Evolutionary conservation across 495 filamentous ascomycete species (phyloP).

Genomic region (Talaromyces borbonicus): DNA sequence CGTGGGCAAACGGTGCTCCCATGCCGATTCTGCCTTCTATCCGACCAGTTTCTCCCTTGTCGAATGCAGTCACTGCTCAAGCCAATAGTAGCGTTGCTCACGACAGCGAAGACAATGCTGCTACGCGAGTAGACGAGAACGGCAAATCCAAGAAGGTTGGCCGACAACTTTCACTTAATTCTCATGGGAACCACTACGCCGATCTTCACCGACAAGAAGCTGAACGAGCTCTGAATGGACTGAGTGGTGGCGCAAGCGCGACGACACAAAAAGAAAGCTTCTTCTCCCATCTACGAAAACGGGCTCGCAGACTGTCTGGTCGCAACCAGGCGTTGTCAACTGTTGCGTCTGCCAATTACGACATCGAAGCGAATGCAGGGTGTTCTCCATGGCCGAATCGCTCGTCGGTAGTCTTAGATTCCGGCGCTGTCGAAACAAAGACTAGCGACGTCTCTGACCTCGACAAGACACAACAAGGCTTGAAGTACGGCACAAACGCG

Average conservation of each 20-base stretch:
- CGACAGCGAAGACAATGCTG: constrained; percentile 15
- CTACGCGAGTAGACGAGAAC: constrained; percentile 28
- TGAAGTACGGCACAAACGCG: constrained; percentile 53
- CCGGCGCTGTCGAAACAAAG: constrained; percentile 34
- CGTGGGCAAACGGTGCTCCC: constrained; percentile 85
- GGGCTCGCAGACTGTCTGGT: constrained; percentile 85
- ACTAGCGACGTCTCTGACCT: constrained; percentile 55
- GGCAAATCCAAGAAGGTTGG: constrained; percentile 87
- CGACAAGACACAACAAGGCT: constrained; percentile 68
- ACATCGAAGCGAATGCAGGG: constrained; percentile 84
- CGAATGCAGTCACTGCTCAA: constrained; percentile 85
- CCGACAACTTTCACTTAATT: constrained; percentile 89
- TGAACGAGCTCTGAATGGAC: constrained; percentile 82
- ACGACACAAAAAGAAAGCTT: constrained; percentile 83
- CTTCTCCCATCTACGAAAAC: constrained; percentile 94
- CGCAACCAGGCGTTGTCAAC: constrained; percentile 70
- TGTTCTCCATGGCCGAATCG: constrained; percentile 83
- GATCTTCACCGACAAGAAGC: constrained; percentile 86
- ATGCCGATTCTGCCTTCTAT: constrained; percentile 98
- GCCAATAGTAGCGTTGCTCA: constrained; percentile 42
- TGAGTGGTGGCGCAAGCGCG: constrained; percentile 48
- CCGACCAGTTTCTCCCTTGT: constrained; percentile 85
- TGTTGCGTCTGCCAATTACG: constrained; percentile 55
- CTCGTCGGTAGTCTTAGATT: constrained; percentile 73
- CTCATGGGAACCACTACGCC: constrained; percentile 80